Percentiles rank a stretch among this genome's conserved stretches.
Evolutionary conservation across 768 basidiomycete genomes (phyloP).

Genomic region (Leccinum boreale): DNA sequence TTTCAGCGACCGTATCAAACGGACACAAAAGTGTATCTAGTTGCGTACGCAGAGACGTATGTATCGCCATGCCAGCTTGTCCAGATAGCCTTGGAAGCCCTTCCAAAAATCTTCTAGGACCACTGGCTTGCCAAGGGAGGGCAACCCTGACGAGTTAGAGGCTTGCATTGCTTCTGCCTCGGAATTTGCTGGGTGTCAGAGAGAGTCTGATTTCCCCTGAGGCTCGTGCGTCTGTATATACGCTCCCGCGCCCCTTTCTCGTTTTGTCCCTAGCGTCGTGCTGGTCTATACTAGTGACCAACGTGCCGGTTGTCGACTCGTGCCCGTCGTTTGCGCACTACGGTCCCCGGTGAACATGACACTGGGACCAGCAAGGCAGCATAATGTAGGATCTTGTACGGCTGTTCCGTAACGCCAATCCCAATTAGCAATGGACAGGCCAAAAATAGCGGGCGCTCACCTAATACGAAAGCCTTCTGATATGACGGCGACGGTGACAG

Average conservation of each 20-base stretch:
- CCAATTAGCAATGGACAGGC: slow-evolving; percentile 3
- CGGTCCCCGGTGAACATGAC: slow-evolving; percentile 7
- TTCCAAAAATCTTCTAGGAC: slow-evolving; percentile 88
- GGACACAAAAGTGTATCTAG: too few relatives aligned
- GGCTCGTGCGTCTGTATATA: too few relatives aligned
- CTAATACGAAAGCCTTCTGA: slow-evolving; percentile 75
- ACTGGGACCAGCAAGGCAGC: slow-evolving; percentile 73
- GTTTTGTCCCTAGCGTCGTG: too few relatives aligned
- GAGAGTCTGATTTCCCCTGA: too few relatives aligned
- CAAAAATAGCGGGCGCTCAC: slow-evolving; percentile 32
- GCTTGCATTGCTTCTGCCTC: slow-evolving; percentile 31
- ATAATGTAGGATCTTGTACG: slow-evolving; percentile 83
- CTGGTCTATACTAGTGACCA: too few relatives aligned
- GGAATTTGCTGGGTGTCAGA: slow-evolving; percentile 29
- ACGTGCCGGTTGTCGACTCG: too few relatives aligned
- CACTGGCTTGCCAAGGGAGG: slow-evolving; percentile 56
- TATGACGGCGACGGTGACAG: slow-evolving; percentile 57
- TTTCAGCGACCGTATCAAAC: too few relatives aligned
- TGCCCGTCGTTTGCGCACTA: too few relatives aligned
- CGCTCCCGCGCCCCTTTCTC: too few relatives aligned
- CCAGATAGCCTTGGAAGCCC: slow-evolving; percentile 84
- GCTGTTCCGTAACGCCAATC: slow-evolving; percentile 81
- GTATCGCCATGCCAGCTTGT: slow-evolving; percentile 89
- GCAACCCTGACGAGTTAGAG: slow-evolving; percentile 28
- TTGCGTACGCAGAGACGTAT: slow-evolving; percentile 75